phyloP scores from a whole-genome alignment of 2,329 filamentous ascomycete species.

The Cercospora sojina region DNA sequence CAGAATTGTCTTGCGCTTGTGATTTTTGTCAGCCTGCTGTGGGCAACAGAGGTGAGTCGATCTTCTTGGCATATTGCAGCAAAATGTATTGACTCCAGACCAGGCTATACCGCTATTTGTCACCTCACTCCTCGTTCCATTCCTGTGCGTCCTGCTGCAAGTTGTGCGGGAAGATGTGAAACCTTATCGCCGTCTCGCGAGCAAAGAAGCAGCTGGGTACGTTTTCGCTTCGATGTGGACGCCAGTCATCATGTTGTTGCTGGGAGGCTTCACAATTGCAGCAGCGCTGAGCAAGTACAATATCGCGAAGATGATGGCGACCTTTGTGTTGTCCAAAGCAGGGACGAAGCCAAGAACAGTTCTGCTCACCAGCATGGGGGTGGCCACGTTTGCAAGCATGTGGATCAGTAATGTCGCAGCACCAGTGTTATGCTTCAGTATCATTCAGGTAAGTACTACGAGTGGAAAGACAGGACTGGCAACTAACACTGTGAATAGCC shows the following conservation, averaged over 20 bases:
- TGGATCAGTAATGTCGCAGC: slow-evolving; percentile 98
- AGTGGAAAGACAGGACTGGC: not conserved
- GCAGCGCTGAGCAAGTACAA: slow-evolving; percentile 95
- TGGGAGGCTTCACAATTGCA: slow-evolving; percentile 93
- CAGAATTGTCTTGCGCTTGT: slow-evolving; percentile 95
- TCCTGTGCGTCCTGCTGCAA: slow-evolving; percentile 81
- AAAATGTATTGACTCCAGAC: slow-evolving; percentile 24
- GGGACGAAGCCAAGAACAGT: slow-evolving; percentile 87
- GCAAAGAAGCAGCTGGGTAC: slow-evolving; percentile 76
- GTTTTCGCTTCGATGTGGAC: slow-evolving; percentile 99
- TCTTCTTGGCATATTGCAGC: not conserved
- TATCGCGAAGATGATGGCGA: slow-evolving; percentile 96
- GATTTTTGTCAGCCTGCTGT: slow-evolving; percentile 87
- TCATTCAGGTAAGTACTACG: slow-evolving; percentile 56
- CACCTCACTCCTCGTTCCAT: slow-evolving; percentile 89
- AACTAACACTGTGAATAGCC: slow-evolving; percentile 59
- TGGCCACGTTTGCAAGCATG: slow-evolving; percentile 97
- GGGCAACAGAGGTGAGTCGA: slow-evolving; percentile 80
- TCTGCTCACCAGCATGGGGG: slow-evolving; percentile 96
- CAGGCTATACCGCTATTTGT: slow-evolving; percentile 95
- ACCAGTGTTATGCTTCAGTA: slow-evolving; percentile 93
- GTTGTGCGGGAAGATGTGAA: slow-evolving; percentile 77
- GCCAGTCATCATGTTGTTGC: slow-evolving; percentile 94
- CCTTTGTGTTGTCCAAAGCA: slow-evolving; percentile 92
- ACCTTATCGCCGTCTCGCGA: slow-evolving; percentile 68